A percentile compares a stretch with the other conserved stretches of the same genome.
These are phyloP conservation scores for Venturiaceae sp. DNA, from an alignment of 2,329 filamentous ascomycete species.

Conservation along the genomic window DNA sequence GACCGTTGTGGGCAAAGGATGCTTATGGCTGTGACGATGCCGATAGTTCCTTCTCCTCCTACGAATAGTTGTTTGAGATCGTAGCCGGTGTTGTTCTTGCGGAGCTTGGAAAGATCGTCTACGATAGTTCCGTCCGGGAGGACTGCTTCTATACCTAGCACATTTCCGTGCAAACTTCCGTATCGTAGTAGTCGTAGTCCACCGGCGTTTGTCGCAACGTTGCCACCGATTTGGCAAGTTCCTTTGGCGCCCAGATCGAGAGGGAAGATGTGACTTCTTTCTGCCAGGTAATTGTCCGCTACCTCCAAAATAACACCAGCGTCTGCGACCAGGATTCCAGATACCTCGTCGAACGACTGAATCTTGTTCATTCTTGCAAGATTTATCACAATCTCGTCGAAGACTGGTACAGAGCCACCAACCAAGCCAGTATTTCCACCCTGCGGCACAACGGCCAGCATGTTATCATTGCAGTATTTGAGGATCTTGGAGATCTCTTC, in stretches of 20 bases:
- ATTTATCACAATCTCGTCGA: slow-evolving; percentile 95
- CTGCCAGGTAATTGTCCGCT: slow-evolving; percentile 75
- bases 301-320: slow-evolving; percentile 86
- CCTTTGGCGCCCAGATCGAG: slow-evolving; percentile 97
- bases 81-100: slow-evolving; percentile 99
- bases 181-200: slow-evolving; percentile 84
- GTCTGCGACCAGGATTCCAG: slow-evolving; percentile 81
- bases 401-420: slow-evolving; percentile 90
- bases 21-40: slow-evolving; percentile 83
- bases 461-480: slow-evolving; percentile 89
- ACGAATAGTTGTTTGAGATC: slow-evolving; percentile 97
- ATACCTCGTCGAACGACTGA: slow-evolving; percentile 84
- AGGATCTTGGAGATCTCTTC: slow-evolving; percentile 86
- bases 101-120: slow-evolving; percentile 74
- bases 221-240: slow-evolving; percentile 92
- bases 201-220: slow-evolving; percentile 91
- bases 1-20: slow-evolving; percentile 83
- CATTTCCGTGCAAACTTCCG: slow-evolving; percentile 86
- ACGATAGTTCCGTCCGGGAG: slow-evolving; percentile 88
- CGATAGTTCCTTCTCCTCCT: slow-evolving; percentile 88
- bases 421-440: slow-evolving; percentile 96
- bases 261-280: slow-evolving; percentile 83
- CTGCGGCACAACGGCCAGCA: slow-evolving; percentile 89
- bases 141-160: slow-evolving; percentile 87
- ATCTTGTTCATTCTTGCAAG: slow-evolving; percentile 86